Conservation (phyloP, 2,329 filamentous ascomycete species). For the Fusarium sp. region DNA sequence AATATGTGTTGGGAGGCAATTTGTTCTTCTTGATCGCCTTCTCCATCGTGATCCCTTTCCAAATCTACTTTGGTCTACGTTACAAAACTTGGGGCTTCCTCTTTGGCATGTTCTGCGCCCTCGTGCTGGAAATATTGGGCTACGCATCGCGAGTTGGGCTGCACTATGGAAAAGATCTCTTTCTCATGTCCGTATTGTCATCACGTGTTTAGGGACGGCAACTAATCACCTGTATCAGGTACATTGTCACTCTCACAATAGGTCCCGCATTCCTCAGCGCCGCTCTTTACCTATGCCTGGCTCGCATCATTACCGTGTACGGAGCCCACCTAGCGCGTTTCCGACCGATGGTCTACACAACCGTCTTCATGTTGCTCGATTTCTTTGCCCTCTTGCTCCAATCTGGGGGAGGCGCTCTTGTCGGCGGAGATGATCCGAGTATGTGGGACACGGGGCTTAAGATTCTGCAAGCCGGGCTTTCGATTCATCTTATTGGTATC, state of each 20-base stretch:
- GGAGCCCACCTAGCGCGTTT: background rate
- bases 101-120: background rate
- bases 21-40: background rate
- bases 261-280: background rate
- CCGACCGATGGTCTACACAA: background rate
- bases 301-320: background rate
- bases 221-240: background rate
- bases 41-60: background rate
- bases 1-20: background rate
- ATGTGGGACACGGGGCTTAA: background rate
- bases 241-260: background rate
- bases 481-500: background rate
- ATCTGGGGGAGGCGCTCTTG: background rate
- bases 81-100: background rate
- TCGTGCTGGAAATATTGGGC: background rate
- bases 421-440: background rate
- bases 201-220: background rate
- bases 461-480: background rate
- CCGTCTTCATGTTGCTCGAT: background rate
- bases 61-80: background rate
- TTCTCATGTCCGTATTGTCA: background rate
- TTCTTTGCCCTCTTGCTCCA: background rate
- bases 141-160: background rate
- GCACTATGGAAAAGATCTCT: background rate
- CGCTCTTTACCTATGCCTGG: background rate